phyloP scores from a whole-genome alignment of 768 basidiomycete genomes.

The Lactarius pseudohatsudake region DNA sequence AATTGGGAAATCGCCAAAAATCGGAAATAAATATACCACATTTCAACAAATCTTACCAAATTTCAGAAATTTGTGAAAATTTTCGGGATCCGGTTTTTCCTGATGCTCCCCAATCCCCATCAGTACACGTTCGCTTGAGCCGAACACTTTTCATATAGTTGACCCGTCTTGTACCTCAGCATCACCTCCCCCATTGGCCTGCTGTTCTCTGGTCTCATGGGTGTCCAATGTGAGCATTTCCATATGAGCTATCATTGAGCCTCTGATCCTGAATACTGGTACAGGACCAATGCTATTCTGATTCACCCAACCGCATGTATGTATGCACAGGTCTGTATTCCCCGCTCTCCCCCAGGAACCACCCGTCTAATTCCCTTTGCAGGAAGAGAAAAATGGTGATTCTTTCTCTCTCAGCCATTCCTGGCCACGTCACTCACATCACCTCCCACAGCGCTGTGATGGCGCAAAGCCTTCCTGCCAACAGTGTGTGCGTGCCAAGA shows the following conservation, averaged over 20 bases:
- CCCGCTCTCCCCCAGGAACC: neutral
- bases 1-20: too few species aligned
- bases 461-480: constrained; percentile 75
- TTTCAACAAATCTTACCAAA: too few species aligned
- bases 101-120: constrained; percentile 35
- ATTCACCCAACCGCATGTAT: constrained; percentile 33
- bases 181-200: constrained; percentile 16
- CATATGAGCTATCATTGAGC: neutral
- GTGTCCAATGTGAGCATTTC: constrained; percentile 12
- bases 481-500: too few species aligned
- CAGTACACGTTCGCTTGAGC: constrained; percentile 47
- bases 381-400: constrained; percentile 32
- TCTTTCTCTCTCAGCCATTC: neutral
- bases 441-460: constrained; percentile 61
- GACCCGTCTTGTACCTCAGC: constrained; percentile 8
- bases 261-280: neutral
- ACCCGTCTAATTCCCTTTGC: constrained; percentile 16
- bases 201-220: constrained; percentile 25
- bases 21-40: too few species aligned
- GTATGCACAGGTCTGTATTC: constrained; percentile 29
- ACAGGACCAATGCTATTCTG: constrained; percentile 18
- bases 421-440: neutral
- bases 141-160: constrained; percentile 39
- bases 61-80: too few species aligned
- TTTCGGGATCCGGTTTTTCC: too few species aligned